Evolutionary conservation across 73 alveolate genomes (phyloP), one percentile per base, ranked within the genome.

Genomic region (Effrenium voratum): DNA sequence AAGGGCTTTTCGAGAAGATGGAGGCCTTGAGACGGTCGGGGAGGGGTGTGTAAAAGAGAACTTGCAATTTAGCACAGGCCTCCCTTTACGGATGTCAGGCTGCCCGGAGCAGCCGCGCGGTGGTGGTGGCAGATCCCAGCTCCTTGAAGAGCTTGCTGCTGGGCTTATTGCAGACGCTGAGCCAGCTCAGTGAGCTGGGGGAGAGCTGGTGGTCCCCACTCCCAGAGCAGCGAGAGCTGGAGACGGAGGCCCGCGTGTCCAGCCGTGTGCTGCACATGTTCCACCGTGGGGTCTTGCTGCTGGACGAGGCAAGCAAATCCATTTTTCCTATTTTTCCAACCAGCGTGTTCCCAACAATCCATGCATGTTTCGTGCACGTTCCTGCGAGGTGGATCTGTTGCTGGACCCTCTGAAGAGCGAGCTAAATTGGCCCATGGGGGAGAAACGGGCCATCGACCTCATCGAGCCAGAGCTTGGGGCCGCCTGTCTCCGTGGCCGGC

Each of bases 331-430:
- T 16, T 40, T 32, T 5, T 36, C 38, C 57, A 75, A 3, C 66
- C 41, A 43, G 22, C 36, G 26, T 41, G 59, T 22, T 32, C 66
- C 50, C 30, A 3, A 22, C 59, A 45, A 34, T 26, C 3, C 40
- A 13, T 16, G 5, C 90, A 79, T 22, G 68, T 26, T 63, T 26
- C 68, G 36, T 43, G 90, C 40, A 4, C 41, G 50, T 32, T 24
- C 36, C 10, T 4, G 15, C 28, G 82, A 92, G 98, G 98, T 92
- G 55, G 98, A 92, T 49, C 66, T 92, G 46, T 28, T 92, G 63
- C 47, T 92, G 81, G 80, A 92, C 43, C 98, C 98, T 3, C 41
- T 92, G 80, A 92, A 92, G 91, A 92, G 98, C 50, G 98, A 92
- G 49, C 72, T 92, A 66, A 92, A 92, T 60, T 92, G 90, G 90